Conservation (phyloP, 192 early-diverging fungal species). For the Mortierella antarctica region DNA sequence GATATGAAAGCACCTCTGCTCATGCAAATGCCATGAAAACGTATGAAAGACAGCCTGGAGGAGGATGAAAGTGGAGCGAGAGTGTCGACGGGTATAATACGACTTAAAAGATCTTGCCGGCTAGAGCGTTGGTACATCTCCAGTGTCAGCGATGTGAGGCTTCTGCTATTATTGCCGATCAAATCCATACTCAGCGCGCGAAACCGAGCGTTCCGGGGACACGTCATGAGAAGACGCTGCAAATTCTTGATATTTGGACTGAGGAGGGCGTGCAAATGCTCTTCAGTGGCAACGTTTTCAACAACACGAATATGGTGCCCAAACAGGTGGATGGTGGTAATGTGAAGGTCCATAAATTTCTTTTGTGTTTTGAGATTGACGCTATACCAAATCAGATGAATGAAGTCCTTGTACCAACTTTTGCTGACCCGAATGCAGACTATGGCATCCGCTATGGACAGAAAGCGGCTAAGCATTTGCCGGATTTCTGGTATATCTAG, state of each 20-base stretch:
- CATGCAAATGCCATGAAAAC: conserved; percentile 1
- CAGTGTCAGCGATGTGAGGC: conserved; percentile 4
- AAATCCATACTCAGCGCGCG: conserved; percentile 10
- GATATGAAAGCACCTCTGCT: conserved; percentile 8
- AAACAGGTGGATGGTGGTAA: conserved; percentile 11
- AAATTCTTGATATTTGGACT: conserved; percentile 19
- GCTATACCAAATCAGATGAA: conserved; percentile 8
- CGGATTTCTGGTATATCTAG: conserved; percentile 18
- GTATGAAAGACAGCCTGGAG: not conserved
- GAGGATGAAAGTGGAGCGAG: not conserved
- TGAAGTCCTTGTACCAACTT: conserved; percentile 17
- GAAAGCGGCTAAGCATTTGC: conserved; percentile 3
- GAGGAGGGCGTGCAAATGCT: conserved; percentile 2
- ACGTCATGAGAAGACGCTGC: not conserved
- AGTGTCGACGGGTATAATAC: conserved; percentile 7
- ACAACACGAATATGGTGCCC: conserved; percentile 14
- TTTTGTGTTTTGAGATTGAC: conserved; percentile 13
- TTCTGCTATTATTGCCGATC: conserved; percentile 13
- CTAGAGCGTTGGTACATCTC: not conserved
- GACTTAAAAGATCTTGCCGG: not conserved
- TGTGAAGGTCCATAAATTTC: conserved; percentile 1
- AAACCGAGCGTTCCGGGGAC: not conserved
- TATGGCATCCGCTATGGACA: conserved; percentile 10
- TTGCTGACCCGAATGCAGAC: conserved; percentile 22
- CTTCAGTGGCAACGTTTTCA: not conserved